Evolutionary conservation across 2,329 filamentous ascomycete species (phyloP), one percentile per base, ranked within the genome.

Genomic region (Alternaria brassicicola): DNA sequence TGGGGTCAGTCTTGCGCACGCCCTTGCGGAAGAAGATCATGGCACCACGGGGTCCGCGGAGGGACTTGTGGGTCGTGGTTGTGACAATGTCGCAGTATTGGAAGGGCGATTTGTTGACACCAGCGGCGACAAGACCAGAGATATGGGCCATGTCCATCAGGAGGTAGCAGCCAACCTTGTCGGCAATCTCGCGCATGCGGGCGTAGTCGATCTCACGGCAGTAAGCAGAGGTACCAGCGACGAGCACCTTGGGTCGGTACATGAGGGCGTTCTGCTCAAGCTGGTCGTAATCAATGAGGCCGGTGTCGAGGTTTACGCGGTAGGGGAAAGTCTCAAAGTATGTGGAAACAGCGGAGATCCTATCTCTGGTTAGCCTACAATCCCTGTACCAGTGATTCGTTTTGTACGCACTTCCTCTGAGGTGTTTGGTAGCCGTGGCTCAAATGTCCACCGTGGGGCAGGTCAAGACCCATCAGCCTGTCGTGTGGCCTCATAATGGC

Each of bases 251-350:
- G 71, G 95, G 95, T 58, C 95, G 88, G 84, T 97, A 99, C 69
- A 97, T 82, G 72, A 89, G 84, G 48, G 95, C 94, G 61, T 93
- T 85, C 77, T 96, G 88, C 79, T 96, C 93, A 52, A 99, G 86
- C 76, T 90, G 90, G 74, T 92, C 89, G 79, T 99, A 99, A 83
- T 99, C 93, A 74, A 99, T 99, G 69, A 94, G 84, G 59, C 95
- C 95, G 6, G 94, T 98, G 63, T 88, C 84, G 75, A 96, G 91
- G 81, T 97, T 88, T 53, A 98, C 86, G 59, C 92, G 89, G 84
- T 99, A 99, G 5, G 95, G 95, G 63, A 99, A 83, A 33, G 95
- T 99, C 83, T 99, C 95, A 78, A 99, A 99, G 83, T 99, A 99
- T 77, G 96, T 98, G 57, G 94, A 98, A 66, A 99, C 89, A 72